Conservation (phyloP, 306 rosid genomes). For the Vigna radiata region DNA sequence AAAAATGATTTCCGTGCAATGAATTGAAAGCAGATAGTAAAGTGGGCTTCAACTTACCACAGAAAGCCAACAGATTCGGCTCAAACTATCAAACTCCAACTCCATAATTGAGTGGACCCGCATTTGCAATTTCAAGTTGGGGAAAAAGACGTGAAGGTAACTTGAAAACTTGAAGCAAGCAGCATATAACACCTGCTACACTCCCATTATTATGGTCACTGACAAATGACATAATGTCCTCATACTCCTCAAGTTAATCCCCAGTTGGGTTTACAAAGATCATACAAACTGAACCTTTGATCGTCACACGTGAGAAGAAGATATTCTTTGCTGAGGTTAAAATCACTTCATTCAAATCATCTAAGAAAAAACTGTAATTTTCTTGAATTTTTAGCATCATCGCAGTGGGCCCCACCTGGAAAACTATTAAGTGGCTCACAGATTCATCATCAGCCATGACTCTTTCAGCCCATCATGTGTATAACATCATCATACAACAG, state of each 20-base stretch:
- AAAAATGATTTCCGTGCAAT: conserved; percentile 18
- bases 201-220: conserved; percentile 50
- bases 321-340: conserved; percentile 42
- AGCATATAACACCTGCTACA: conserved; percentile 53
- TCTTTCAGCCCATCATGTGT: conserved; percentile 51
- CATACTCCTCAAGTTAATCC: conserved; percentile 39
- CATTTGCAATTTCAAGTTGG: conserved; percentile 38
- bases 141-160: conserved; percentile 46
- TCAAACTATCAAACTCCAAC: conserved; percentile 45
- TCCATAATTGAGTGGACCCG: conserved; percentile 53
- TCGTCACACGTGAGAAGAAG: conserved; percentile 48
- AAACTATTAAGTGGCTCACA: conserved; percentile 46
- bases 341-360: conserved; percentile 44
- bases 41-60: conserved; percentile 46
- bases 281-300: conserved; percentile 38
- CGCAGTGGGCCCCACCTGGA: conserved; percentile 46
- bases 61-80: conserved; percentile 43
- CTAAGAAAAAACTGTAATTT: conserved; percentile 24
- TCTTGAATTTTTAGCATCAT: conserved; percentile 42
- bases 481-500: conserved; percentile 47
- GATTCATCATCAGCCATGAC: conserved; percentile 54
- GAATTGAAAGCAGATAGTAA: conserved; percentile 42
- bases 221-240: conserved; percentile 43
- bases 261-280: conserved; percentile 30
- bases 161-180: conserved; percentile 54